phyloP scores from a whole-genome alignment of 148 eudicot species.

The Amaranthus palmeri region DNA sequence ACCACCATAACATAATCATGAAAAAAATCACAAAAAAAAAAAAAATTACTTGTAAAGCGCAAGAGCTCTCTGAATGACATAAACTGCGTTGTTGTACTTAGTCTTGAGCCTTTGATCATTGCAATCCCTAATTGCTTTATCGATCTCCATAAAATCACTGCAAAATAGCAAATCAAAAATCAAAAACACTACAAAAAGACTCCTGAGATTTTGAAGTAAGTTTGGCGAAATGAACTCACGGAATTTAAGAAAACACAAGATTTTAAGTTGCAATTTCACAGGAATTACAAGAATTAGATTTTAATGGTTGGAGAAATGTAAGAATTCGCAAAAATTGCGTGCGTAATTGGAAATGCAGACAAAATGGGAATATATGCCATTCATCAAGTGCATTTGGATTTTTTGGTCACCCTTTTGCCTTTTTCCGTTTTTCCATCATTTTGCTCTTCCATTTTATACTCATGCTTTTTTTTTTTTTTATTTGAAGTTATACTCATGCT shows the following conservation, averaged over 20 bases:
- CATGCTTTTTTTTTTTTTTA: no score
- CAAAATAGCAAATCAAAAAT: slow-evolving; percentile 17
- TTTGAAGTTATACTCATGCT: no score
- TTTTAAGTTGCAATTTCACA: background rate
- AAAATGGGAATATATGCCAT: slow-evolving; percentile 5
- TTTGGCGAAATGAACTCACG: background rate
- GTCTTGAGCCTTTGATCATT: slow-evolving; percentile 80
- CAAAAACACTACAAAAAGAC: background rate
- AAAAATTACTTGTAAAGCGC: slow-evolving; percentile 69
- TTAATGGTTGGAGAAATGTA: background rate
- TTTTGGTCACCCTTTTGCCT: background rate
- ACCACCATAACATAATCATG: background rate
- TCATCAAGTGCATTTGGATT: background rate
- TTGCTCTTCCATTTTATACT: no score
- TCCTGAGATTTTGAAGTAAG: background rate
- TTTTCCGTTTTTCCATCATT: no score
- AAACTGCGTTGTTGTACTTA: slow-evolving; percentile 74
- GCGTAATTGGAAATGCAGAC: background rate
- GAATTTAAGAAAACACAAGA: background rate
- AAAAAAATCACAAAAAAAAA: background rate
- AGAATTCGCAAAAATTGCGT: slow-evolving; percentile 5
- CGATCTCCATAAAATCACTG: slow-evolving; percentile 70
- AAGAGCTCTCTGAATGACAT: slow-evolving; percentile 86
- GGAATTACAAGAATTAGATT: background rate
- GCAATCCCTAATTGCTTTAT: slow-evolving; percentile 61